Evolutionary conservation across 2,329 filamentous ascomycete genomes (phyloP), one percentile per base, ranked within the genome.

Genomic region (Trichoderma aggressivum): DNA sequence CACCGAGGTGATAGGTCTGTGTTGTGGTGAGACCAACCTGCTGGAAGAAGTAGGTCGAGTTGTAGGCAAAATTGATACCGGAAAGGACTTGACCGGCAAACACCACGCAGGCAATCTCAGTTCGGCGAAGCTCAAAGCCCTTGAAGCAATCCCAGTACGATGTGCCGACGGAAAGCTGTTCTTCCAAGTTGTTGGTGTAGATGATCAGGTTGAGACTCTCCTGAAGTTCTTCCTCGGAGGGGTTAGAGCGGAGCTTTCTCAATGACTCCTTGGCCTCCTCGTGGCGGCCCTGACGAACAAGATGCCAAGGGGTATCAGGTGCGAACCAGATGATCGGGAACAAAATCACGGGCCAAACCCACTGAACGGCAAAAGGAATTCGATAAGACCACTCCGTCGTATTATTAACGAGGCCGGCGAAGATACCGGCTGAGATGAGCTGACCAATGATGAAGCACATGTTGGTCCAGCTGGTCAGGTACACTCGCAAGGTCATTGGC

Each of bases 401-500:
- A 24, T 79, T 78, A 34, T 77, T 72, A 61, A 76, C 73, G 16
- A 78, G 72, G 3, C 76, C 75, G 8, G 75, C 70, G 63, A 78
- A 69, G 10, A 79, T 71, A 1, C 77, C 78, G 5, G 82, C 80
- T 1, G 81, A 81, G 47, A 86, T 79, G 36, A 86, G 76, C 72
- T 85, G 83, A 0, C 84, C 84, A 14, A 85, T 80, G 10, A 81
- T 81, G 76, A 82, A 86, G 72, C 84, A 86, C 75, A 86, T 79
- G 70, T 86, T 86, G 28, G 82, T 80, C 73, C 82, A 84, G 3
- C 79, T 81, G 0, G 83, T 85, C n/a, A 86, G 76, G 59, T 85
- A 85, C 7, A 80, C 76, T 16, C 84, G 80, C 1, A 86, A 80
- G 0, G 78, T 74, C 71, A 79, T 76, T 5, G 84, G 80, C 7